Conservation (phyloP, 805 yeast species). For the Lipomyces orientalis region DNA sequence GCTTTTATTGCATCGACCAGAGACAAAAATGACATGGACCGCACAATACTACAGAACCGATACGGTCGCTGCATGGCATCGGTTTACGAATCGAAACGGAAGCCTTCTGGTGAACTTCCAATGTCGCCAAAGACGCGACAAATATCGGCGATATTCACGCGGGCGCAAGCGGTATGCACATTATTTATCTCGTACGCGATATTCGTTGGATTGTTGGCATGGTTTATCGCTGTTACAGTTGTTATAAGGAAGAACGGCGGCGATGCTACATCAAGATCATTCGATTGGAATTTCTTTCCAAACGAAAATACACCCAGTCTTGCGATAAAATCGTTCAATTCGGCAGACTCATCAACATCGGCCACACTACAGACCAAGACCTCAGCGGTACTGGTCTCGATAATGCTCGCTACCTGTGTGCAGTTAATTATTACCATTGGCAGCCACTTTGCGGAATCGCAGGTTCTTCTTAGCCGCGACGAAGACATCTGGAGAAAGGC, state of each 20-base stretch:
- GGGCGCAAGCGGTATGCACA: background rate
- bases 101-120: background rate
- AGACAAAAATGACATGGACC: background rate
- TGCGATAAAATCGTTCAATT: background rate
- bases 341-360: background rate
- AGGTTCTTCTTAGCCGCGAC: slow-evolving; percentile 1
- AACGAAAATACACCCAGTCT: background rate
- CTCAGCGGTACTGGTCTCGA: background rate
- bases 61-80: background rate
- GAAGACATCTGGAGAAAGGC: slow-evolving; percentile 2
- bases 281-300: background rate
- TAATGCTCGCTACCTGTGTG: background rate
- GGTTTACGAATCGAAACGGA: background rate
- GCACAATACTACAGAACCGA: background rate
- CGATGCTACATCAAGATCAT: background rate
- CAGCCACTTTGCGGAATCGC: slow-evolving; percentile 11
- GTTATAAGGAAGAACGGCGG: background rate
- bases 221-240: background rate
- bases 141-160: background rate
- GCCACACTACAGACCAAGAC: background rate
- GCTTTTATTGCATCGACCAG: background rate
- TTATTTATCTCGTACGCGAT: background rate
- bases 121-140: background rate
- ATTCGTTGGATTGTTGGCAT: background rate
- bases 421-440: slow-evolving; percentile 3